Percentiles rank a stretch among this genome's conserved stretches.
These are phyloP conservation scores for Larix kaempferi DNA, from an alignment of 75 land plant species.

Conservation along the genomic window DNA sequence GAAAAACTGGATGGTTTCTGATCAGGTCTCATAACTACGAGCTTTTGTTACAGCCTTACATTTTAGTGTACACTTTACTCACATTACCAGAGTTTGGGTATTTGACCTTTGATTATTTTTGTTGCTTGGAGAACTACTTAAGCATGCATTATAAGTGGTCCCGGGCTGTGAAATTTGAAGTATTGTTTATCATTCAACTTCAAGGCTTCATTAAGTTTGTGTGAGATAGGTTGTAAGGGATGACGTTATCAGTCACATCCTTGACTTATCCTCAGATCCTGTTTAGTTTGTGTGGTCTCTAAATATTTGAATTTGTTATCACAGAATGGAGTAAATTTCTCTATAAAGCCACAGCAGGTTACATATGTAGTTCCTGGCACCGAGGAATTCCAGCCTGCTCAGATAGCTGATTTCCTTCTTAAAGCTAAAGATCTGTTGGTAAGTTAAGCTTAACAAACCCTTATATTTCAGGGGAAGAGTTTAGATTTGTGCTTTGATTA, in stretches of 20 bases:
- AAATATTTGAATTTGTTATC: not conserved
- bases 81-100: constrained; percentile 8
- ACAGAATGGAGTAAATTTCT: constrained; percentile 78
- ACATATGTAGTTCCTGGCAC: constrained; percentile 85
- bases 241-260: too few relatives aligned
- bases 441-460: constrained; percentile 8
- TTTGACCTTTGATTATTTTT: not conserved
- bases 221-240: too few relatives aligned
- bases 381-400: constrained; percentile 59
- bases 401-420: constrained; percentile 58
- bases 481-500: not conserved
- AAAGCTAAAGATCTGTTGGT: constrained; percentile 63
- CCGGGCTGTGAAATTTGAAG: not conserved
- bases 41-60: not conserved
- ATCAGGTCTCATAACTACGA: constrained; percentile 70
- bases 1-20: constrained; percentile 88
- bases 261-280: not conserved
- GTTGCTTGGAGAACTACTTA: not conserved
- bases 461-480: constrained; percentile 4
- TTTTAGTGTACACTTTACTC: constrained; percentile 6
- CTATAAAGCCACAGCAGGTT: constrained; percentile 82
- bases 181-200: not conserved
- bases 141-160: not conserved
- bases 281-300: constrained; percentile 3
- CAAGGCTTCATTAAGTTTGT: too few relatives aligned